Base-by-base conservation (phyloP, 2,329 filamentous ascomycete genomes). In the Alternaria dauci region DNA sequence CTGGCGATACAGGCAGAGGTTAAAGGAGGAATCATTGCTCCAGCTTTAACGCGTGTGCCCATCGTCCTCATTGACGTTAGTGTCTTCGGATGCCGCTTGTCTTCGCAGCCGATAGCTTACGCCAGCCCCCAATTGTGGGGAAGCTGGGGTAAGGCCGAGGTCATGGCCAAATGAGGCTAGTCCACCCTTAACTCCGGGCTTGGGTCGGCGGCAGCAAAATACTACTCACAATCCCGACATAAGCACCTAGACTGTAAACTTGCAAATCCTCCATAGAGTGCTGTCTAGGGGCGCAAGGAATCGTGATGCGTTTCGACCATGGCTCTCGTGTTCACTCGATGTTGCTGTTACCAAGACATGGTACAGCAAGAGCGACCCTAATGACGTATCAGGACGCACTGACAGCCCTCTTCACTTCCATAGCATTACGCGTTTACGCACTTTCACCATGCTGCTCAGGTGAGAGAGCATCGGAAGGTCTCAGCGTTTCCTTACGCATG, bases 121-220 rank as follows among this genome's bases (percentile, higher is more conserved):
- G 32, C 42, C 55, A 56, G 55, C 52, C 51, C 23, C 57, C 55
- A 44, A 59, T 53, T 57, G 57, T 58, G 58, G 61, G 52, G 62
- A 62, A 64, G 42, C 57, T 63, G 59, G 59, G 52, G 67, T 59
- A 57, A 51, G 59, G 55, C 60, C 62, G 64, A 66, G 60, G 61
- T 66, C 34, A 42, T 52, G 28, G 36, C 39, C 61, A 6, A 53
- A 41, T 46, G n/a, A 4, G 55, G 65, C 38, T 61, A 59, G 38
- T 26, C 44, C 51, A 5, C 14, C 42, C 48, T n/a, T 47, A 16
- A 38, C 5, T 2, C 20, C 55, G 50, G 50, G 9, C 12, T 23
- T 47, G 38, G 20, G 25, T 58, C 55, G 41, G 55, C 23, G 41
- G 12, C 26, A 30, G 16, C 20, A 34, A 34, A 28, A 54, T 8